Evolutionary conservation across 306 rosid species (phyloP).

Genomic region (Acacia acuminata): DNA sequence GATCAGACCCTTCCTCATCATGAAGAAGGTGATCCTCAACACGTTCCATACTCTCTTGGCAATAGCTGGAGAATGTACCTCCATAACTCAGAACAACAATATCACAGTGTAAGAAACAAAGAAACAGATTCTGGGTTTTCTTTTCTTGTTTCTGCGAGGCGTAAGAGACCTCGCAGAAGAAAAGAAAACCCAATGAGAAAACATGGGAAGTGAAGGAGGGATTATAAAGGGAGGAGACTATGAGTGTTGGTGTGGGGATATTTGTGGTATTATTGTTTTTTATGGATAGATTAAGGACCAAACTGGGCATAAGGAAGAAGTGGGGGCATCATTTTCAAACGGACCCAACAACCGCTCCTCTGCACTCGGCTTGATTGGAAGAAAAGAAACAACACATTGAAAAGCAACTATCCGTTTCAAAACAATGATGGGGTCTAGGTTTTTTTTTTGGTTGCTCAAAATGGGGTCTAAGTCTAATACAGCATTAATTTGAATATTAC

Average conservation of each 20-base stretch:
- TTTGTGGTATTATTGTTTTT: neutral
- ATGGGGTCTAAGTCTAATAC: neutral
- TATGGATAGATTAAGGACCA: neutral
- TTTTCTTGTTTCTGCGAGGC: constrained; percentile 50
- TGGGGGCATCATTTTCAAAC: constrained; percentile 25
- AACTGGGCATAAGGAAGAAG: constrained; percentile 14
- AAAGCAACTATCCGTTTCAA: constrained; percentile 6
- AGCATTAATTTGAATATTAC: neutral
- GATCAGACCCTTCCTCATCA: constrained; percentile 52
- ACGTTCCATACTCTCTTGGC: constrained; percentile 53
- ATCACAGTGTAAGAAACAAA: neutral
- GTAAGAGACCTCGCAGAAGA: constrained; percentile 44
- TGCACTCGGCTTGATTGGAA: constrained; percentile 15
- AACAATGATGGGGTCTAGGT: neutral
- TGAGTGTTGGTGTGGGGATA: neutral
- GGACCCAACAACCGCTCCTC: constrained; percentile 36
- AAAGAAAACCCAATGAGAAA: constrained; percentile 42
- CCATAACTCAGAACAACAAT: constrained; percentile 24
- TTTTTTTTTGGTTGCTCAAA: too few species aligned
- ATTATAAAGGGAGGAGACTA: constrained; percentile 39
- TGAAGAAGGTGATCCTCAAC: constrained; percentile 47
- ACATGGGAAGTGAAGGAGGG: constrained; percentile 29
- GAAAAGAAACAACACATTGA: neutral
- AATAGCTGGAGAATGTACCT: constrained; percentile 30
- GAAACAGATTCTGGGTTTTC: constrained; percentile 32